Evolutionary conservation across 805 yeast species (phyloP), one percentile per base, ranked within the genome.

Genomic region (Saccharomyces paradoxus): DNA sequence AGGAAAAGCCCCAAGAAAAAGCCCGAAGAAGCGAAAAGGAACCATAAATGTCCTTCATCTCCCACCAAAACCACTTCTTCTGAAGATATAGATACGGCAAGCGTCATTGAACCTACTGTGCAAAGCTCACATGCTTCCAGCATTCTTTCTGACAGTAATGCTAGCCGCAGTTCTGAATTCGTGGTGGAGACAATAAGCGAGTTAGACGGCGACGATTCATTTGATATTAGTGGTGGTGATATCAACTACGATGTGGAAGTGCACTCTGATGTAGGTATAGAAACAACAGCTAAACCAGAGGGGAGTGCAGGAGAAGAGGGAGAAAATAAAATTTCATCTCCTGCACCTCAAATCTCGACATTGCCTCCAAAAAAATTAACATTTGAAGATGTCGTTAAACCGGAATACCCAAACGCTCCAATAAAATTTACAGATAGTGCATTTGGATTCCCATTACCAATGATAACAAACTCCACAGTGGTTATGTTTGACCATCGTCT

Each of bases 401-500:
- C 75, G 0, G 61, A 63, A 1, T 74, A 70, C 54, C 81, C 85
- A 2, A 81, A 81, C 60, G 81, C 81, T 26, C 83, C 84, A 2
- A 71, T 81, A 29, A 75, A 78, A 53, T 81, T 81, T 68, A 78
- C 88, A 2, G 95, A 87, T 60, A 85, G 92, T 28, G 92, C 95
- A 2, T 87, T 87, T 72, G 96, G 96, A 3, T 87, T 87, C 70
- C 95, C 96, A 6, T 71, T 87, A 53, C 96, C 96, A 1, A 89
- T 90, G 41, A 80, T 89, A 17, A 84, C 92, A 0, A 79, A 78
- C 29, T 84, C 92, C 0, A 87, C 94, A 0, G 74, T 87, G 41
- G 79, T 86, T 21, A 87, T 87, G 96, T 74, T 87, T 55, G 92
- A 87, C 66, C 84, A 86, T 63, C 76, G 99, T 58, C 87, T 88